These are phyloP conservation scores for Punica granatum DNA, from an alignment of 345 rosid species.

Conservation along the genomic window DNA sequence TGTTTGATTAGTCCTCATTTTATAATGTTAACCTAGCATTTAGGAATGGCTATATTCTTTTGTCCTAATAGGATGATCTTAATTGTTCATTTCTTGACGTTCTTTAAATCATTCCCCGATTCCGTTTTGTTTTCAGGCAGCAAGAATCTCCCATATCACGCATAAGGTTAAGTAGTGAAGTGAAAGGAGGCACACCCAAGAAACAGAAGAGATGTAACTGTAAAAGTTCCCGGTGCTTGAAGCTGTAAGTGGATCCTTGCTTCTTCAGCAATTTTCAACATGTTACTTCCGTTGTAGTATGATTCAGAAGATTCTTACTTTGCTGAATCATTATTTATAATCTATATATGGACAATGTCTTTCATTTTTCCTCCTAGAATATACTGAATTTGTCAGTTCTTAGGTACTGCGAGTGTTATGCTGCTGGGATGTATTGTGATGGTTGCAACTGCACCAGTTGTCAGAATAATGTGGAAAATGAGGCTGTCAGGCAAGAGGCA, in stretches of 20 bases:
- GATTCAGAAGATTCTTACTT: neutral
- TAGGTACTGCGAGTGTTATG: conserved; percentile 93
- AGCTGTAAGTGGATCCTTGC: conserved; percentile 44
- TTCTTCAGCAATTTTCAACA: neutral
- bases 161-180: conserved; percentile 22
- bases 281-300: neutral
- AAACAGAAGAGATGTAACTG: conserved; percentile 71
- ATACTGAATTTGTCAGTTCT: conserved; percentile 9
- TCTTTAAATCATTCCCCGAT: neutral
- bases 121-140: conserved; percentile 25
- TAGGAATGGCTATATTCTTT: neutral
- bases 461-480: conserved; percentile 61
- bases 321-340: neutral
- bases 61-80: neutral
- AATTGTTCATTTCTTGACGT: neutral
- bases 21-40: no score
- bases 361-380: neutral
- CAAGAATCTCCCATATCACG: conserved; percentile 39
- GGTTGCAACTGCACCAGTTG: conserved; percentile 82
- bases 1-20: neutral
- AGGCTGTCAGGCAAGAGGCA: conserved; percentile 52
- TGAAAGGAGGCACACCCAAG: conserved; percentile 51
- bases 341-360: neutral
- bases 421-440: conserved; percentile 59
- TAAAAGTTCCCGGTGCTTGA: conserved; percentile 68